Evolutionary conservation across 2,329 filamentous ascomycete genomes (phyloP).

Genomic region (Grosmannia serpens): DNA sequence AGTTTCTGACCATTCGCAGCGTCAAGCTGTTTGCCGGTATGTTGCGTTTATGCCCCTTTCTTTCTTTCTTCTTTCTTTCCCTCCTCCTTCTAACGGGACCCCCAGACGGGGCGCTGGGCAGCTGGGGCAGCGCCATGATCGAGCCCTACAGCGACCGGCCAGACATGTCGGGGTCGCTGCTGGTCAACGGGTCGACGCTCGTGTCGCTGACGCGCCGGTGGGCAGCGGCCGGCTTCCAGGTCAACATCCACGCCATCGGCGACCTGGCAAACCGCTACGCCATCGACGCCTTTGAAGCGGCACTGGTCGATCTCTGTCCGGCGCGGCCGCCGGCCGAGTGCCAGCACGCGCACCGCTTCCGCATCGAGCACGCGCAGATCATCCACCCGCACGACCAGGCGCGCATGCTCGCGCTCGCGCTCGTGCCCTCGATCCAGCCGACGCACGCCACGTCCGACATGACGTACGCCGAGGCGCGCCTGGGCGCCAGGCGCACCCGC

Average conservation of each 20-base stretch:
- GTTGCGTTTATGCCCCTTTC: no score
- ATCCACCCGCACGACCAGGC: constrained; percentile 53
- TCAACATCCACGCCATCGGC: constrained; percentile 63
- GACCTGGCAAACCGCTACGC: constrained; percentile 56
- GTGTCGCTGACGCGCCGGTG: constrained; percentile 42
- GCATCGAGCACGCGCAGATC: constrained; percentile 62
- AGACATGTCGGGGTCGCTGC: constrained; percentile 49
- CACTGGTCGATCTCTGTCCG: constrained; percentile 42
- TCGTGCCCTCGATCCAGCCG: constrained; percentile 59
- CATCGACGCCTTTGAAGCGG: constrained; percentile 48
- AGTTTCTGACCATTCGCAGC: constrained; percentile 44
- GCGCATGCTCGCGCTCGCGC: constrained; percentile 44
- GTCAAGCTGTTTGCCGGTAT: constrained; percentile 59
- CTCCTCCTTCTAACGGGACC: not conserved
- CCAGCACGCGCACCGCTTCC: constrained; percentile 34
- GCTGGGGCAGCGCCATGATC: constrained; percentile 62
- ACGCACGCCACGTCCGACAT: constrained; percentile 64
- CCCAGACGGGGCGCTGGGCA: constrained; percentile 55
- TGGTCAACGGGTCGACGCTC: constrained; percentile 52
- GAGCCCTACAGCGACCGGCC: constrained; percentile 56
- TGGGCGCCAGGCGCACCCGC: constrained; percentile 42
- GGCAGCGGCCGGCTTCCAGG: constrained; percentile 51
- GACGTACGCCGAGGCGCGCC: constrained; percentile 50
- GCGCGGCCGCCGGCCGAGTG: constrained; percentile 22
- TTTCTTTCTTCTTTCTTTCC: no score